These are phyloP conservation scores for Gossypium schwendimanii DNA, from an alignment of 441 rosid species.

Conservation along the genomic window DNA sequence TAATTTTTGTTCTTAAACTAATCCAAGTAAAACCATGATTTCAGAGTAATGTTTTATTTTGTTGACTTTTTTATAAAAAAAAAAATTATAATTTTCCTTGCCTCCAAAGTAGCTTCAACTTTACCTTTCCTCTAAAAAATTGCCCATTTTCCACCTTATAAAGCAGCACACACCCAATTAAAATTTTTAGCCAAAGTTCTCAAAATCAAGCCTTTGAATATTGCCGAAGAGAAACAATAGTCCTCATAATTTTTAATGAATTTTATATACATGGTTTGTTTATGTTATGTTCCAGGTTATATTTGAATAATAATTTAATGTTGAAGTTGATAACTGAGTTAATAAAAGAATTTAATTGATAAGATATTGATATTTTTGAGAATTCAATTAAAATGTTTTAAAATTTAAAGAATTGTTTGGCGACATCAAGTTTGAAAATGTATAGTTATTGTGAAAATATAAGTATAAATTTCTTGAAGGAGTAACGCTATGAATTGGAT, in stretches of 20 bases:
- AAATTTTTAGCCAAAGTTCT: neutral
- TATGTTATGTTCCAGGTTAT: no score
- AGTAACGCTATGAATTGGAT: no score
- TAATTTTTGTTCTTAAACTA: neutral
- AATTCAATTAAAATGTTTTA: no score
- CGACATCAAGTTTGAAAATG: no score
- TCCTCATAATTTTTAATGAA: no score
- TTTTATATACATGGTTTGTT: no score
- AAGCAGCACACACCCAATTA: neutral
- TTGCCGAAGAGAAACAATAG: neutral
- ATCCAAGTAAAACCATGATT: neutral
- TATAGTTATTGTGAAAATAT: no score
- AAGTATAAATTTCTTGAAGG: neutral
- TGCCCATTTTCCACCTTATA: neutral
- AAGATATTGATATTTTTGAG: no score
- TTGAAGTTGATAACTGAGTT: no score
- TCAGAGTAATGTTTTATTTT: neutral
- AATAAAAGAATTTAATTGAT: no score
- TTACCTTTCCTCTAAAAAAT: neutral
- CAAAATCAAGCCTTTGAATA: neutral
- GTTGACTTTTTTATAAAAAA: slow-evolving; percentile 10
- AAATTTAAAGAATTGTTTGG: no score
- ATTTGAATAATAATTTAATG: no score
- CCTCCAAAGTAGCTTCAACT: slow-evolving; percentile 13
- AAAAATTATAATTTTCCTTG: neutral